phyloP scores from a whole-genome alignment of 2,329 filamentous ascomycete genomes.

The Paramyrothecium roridum region DNA sequence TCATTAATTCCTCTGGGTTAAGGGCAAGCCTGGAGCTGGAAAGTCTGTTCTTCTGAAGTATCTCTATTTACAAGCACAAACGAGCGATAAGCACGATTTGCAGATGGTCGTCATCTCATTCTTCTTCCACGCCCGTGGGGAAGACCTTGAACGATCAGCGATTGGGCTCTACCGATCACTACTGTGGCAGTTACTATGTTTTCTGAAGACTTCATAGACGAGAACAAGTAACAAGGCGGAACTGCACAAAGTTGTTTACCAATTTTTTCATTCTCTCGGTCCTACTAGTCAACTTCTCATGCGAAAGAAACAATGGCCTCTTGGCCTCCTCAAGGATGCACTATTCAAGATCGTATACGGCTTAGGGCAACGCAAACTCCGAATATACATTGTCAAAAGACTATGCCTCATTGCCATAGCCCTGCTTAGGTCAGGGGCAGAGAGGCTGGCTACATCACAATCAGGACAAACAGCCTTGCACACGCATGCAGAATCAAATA shows the following conservation, averaged over 20 bases:
- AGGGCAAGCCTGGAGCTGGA: constrained; percentile 41
- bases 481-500: too few species aligned
- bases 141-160: constrained; percentile 2
- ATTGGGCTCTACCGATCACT: constrained; percentile 9
- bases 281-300: too few species aligned
- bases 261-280: neutral
- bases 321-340: neutral
- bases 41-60: constrained; percentile 47
- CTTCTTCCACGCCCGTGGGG: constrained; percentile 9
- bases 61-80: neutral
- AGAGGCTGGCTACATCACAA: too few species aligned
- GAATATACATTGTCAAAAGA: constrained; percentile 13
- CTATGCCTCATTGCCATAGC: too few species aligned
- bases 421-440: too few species aligned
- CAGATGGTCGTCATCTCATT: constrained; percentile 1
- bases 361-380: too few species aligned
- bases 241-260: constrained; percentile 2
- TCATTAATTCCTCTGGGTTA: constrained; percentile 25
- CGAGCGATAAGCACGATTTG: neutral
- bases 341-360: too few species aligned
- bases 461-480: too few species aligned
- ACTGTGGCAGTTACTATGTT: neutral
- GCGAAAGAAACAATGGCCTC: neutral
- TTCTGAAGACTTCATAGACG: too few species aligned
- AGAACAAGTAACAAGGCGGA: too few species aligned